Evolutionary conservation across 2,329 filamentous ascomycete genomes (phyloP), one percentile per base, ranked within the genome.

Genomic region (Aspergillus novoparasiticus): DNA sequence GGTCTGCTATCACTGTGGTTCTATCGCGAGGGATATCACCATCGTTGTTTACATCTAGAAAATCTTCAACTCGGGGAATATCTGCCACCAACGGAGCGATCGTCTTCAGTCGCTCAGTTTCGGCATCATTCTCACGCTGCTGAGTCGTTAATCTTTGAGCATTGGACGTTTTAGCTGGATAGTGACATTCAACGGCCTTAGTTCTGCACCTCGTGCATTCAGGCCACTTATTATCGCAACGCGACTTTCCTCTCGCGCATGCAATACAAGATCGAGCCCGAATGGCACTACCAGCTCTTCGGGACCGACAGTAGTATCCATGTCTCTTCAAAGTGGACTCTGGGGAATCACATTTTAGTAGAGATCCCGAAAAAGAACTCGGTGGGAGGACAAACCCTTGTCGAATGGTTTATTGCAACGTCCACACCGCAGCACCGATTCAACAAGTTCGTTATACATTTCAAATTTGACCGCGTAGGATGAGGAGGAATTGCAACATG

Each of bases 231-330:
- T 75, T 75, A 69, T 81, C 78, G 64, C 79, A 81, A 32, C 76
- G 76, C 16, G 70, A 68, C 68, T 81, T 81, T 2, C 63, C 66
- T 68, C 63, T 75, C 4, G 72, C 76, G 68, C 80, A 81, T 41
- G 72, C 67, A 21, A 75, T 59, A 68, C 79, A 81, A 54, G 79
- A 79, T 41, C 77, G 71, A 64, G 71, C 41, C 14, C 75, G 71
- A 54, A 55, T 61, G 23, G 64, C 64, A 51, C 21, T 64, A 48
- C 69, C 68, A 56, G 36, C 59, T 66, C 66, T 75, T 64, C 77
- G 71, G 69, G 79, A 79, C 23, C 79, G 78, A 66, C 80, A 82
- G 48, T 82, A 81, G 64, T 81, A 82, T 51, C 76, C 76, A 72
- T 82, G 79, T 70, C 80, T 77, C 67, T 80, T 81, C 62, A 81